These are phyloP conservation scores for Strobilomyces confusus DNA, from an alignment of 768 basidiomycete species.

Conservation along the genomic window DNA sequence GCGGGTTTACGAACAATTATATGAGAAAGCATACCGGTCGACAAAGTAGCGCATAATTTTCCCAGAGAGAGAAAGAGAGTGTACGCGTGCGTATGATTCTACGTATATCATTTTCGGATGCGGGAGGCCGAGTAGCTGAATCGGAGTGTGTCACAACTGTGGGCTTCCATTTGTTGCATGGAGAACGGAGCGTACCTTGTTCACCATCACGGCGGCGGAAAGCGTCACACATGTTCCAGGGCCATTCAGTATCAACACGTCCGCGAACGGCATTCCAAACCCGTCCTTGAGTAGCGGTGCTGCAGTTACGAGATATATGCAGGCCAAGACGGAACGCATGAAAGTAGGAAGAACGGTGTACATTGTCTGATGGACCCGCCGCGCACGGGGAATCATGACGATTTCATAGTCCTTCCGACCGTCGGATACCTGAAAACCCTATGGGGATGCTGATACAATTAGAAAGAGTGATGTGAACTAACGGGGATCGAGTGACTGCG, in stretches of 20 bases:
- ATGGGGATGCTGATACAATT: slow-evolving; percentile 10
- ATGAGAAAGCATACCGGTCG: slow-evolving; percentile 71
- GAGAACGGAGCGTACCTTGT: slow-evolving; percentile 50
- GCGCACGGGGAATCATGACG: slow-evolving; percentile 78
- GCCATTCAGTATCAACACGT: slow-evolving; percentile 86
- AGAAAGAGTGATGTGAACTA: slow-evolving; percentile 2
- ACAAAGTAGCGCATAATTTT: slow-evolving; percentile 77
- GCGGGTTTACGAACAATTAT: slow-evolving; percentile 18
- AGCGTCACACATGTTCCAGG: slow-evolving; percentile 91
- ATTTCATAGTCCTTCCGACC: slow-evolving; percentile 39
- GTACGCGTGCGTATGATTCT: slow-evolving; percentile 91
- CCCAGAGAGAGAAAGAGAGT: slow-evolving; percentile 76
- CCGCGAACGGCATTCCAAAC: slow-evolving; percentile 44
- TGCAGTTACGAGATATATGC: slow-evolving; percentile 59
- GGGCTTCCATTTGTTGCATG: not conserved
- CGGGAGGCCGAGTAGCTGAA: slow-evolving; percentile 69
- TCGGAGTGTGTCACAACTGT: slow-evolving; percentile 9
- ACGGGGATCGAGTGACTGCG: slow-evolving; percentile 9
- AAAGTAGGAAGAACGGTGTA: slow-evolving; percentile 67
- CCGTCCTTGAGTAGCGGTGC: slow-evolving; percentile 38
- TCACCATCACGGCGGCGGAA: slow-evolving; percentile 64
- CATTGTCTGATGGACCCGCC: slow-evolving; percentile 79
- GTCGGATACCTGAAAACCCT: slow-evolving; percentile 4
- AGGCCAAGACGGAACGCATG: slow-evolving; percentile 52
- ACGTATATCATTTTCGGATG: slow-evolving; percentile 79